Conservation (phyloP, 257 asterid genomes). For the Solanum chiquidenum region DNA sequence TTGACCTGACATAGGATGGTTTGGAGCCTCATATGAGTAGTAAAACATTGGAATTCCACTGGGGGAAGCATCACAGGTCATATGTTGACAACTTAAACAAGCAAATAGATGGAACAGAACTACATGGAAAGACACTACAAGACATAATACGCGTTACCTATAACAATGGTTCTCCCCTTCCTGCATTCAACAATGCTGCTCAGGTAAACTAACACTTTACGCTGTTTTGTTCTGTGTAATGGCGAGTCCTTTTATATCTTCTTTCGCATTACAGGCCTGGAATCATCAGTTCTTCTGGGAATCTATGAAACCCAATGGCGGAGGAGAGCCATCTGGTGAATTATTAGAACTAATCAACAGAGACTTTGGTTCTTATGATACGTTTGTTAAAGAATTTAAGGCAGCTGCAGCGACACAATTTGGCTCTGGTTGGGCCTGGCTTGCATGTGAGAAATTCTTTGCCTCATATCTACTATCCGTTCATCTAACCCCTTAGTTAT, state of each 20-base stretch:
- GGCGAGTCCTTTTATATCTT: background rate
- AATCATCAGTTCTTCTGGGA: constrained; percentile 94
- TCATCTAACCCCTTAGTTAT: background rate
- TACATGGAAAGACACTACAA: constrained; percentile 52
- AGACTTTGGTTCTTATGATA: constrained; percentile 85
- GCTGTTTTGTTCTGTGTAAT: background rate
- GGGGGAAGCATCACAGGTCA: constrained; percentile 94
- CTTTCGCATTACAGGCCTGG: constrained; percentile 43
- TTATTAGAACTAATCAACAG: constrained; percentile 58
- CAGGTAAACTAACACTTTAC: constrained; percentile 36
- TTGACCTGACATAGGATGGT: constrained; percentile 37
- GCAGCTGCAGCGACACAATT: constrained; percentile 86
- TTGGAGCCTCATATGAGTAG: constrained; percentile 94
- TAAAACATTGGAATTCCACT: constrained; percentile 75
- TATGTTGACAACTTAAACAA: constrained; percentile 89
- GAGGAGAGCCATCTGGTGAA: constrained; percentile 76
- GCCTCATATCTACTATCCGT: background rate
- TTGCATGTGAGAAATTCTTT: constrained; percentile 61
- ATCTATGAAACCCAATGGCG: constrained; percentile 89
- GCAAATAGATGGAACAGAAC: constrained; percentile 77
- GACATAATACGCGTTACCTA: constrained; percentile 52
- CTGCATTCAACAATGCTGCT: constrained; percentile 92
- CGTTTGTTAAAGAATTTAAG: constrained; percentile 61
- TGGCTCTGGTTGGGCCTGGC: constrained; percentile 99
- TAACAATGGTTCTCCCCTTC: constrained; percentile 78